Evolutionary conservation across 129 eudicot species (phyloP), one percentile per base, ranked within the genome.

Genomic region (Flaveria brownii): DNA sequence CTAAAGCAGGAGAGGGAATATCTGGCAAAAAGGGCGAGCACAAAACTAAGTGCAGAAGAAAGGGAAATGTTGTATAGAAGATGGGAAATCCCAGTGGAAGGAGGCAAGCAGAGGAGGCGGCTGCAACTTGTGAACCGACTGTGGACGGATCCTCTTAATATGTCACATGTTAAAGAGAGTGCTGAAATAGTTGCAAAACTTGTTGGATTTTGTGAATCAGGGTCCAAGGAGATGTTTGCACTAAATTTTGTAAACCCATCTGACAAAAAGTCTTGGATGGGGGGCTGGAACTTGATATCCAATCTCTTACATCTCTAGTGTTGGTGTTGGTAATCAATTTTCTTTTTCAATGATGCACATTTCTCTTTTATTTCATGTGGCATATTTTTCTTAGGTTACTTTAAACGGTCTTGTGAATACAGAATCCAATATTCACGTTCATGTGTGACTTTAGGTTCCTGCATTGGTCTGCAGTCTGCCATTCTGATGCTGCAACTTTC

Each of bases 131-230:
- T 89, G 50, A 91, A 89, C 75, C 87, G 88, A 20, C 76, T 95
- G 71, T 95, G 99, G 97, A 91, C 92, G 0, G 97, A 95, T 69
- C 99, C 99, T 52, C 85, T 86, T 10, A 84, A 95, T 79, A 88
- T 87, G 94, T 77, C 84, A 36, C 96, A 95, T 46, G 86, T 91
- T 16, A 81, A 76, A 70, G 99, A 95, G 70, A 95, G 99, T 56
- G 99, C 99, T 46, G 97, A 95, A 65, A 82, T 95, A 17, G 99
- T 95, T 18, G 99, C 97, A 16, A 89, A 89, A 85, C 96, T 91
- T 22, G 99, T 95, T 8, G 99, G 99, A 0, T 95, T 91, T 70
- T 87, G 96, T 43, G 97, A 95, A 69, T 69, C 87, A 13, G 89
- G 90, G 6, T 85, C 99, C 0, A 86, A 80, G 87, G 99, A 95